Conservation (phyloP, 2,329 filamentous ascomycete species). For the Botryotinia convoluta region DNA sequence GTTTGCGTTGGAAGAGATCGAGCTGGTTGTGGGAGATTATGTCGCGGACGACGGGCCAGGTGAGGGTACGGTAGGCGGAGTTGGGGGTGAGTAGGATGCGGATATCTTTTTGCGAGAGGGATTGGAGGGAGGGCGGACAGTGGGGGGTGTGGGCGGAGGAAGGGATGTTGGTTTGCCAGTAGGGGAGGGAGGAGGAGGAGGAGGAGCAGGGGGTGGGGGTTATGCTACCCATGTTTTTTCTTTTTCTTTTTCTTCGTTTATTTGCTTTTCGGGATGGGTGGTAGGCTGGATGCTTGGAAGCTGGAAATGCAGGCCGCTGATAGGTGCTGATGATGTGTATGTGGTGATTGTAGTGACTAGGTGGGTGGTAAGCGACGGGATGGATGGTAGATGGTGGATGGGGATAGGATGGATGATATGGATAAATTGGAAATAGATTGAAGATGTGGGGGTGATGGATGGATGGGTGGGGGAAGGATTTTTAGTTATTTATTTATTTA, state of each 20-base stretch:
- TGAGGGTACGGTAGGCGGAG: constrained; percentile 48
- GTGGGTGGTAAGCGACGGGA: background rate
- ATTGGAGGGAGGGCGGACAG: constrained; percentile 70
- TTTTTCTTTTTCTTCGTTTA: background rate
- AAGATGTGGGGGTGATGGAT: background rate
- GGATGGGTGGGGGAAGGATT: background rate
- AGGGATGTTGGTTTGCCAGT: constrained; percentile 82
- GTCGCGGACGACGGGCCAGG: background rate
- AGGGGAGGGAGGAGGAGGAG: constrained; percentile 45
- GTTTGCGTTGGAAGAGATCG: constrained; percentile 71
- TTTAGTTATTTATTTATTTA: background rate
- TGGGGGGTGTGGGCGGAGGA: constrained; percentile 55
- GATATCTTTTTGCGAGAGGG: constrained; percentile 65
- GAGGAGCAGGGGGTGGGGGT: constrained; percentile 15
- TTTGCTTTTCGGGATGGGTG: too few relatives aligned
- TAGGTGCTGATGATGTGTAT: background rate
- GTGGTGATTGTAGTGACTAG: background rate
- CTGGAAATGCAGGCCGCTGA: background rate
- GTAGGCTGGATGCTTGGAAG: background rate
- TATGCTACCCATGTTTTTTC: constrained; percentile 30
- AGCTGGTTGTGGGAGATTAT: constrained; percentile 66
- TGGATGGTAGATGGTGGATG: background rate
- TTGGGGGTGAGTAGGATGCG: constrained; percentile 70
- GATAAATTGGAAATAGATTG: constrained; percentile 7
- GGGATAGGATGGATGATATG: constrained; percentile 4